Percentiles rank a stretch among this genome's conserved stretches.
These are phyloP conservation scores for Cetraspora pellucida DNA, from an alignment of 192 early-diverging fungal species.

Conservation along the genomic window DNA sequence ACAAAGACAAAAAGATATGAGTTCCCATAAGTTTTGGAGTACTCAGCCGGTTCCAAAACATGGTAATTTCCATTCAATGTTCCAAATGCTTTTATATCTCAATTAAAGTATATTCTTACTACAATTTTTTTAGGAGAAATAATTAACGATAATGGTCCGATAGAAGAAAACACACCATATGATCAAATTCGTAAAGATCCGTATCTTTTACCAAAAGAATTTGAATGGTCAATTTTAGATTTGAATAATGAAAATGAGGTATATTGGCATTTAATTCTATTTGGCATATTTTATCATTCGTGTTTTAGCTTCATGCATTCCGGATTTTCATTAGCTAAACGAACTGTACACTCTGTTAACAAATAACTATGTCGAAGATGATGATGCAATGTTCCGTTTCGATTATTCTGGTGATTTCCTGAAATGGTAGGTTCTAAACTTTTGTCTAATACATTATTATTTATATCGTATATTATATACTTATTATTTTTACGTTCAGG, in stretches of 20 bases:
- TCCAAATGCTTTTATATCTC: slow-evolving; percentile 21
- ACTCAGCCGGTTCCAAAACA: slow-evolving; percentile 93
- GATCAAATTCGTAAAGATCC: slow-evolving; percentile 83
- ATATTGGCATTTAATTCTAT: slow-evolving; percentile 9
- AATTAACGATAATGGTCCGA: slow-evolving; percentile 73
- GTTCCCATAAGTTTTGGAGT: slow-evolving; percentile 88
- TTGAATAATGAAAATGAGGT: slow-evolving; percentile 74
- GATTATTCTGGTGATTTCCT: slow-evolving; percentile 93
- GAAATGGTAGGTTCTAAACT: slow-evolving; percentile 65
- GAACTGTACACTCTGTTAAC: slow-evolving; percentile 91
- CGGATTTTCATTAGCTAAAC: slow-evolving; percentile 54
- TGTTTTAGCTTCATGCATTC: slow-evolving; percentile 10
- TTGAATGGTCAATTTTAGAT: slow-evolving; percentile 88
- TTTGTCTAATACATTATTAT: background rate
- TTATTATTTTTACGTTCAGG: slow-evolving; percentile 43
- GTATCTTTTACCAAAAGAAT: slow-evolving; percentile 82
- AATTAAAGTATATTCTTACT: background rate
- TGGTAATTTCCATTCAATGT: slow-evolving; percentile 47
- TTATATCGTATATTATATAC: background rate
- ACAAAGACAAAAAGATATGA: slow-evolving; percentile 10
- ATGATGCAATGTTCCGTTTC: slow-evolving; percentile 95
- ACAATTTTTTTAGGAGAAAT: slow-evolving; percentile 58
- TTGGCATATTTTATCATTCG: background rate
- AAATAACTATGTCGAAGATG: slow-evolving; percentile 97
- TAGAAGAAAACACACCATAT: slow-evolving; percentile 73